Conservation (phyloP, 768 basidiomycete species). For the Suillus paluster region DNA sequence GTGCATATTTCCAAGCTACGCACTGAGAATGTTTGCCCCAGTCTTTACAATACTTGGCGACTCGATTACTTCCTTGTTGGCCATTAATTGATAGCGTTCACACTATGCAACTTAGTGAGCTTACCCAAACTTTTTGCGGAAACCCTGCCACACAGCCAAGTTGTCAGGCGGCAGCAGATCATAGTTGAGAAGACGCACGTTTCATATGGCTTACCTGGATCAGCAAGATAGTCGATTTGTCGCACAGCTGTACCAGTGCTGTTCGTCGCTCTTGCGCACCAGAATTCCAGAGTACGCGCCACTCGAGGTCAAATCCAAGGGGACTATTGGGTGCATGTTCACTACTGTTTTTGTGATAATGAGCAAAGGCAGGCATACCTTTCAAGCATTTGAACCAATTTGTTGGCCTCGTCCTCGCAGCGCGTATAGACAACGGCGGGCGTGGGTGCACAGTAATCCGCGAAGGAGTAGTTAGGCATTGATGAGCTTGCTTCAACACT, state of each 20-base stretch:
- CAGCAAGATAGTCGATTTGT: conserved; percentile 46
- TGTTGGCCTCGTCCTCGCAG: conserved; percentile 47
- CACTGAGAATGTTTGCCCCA: conserved; percentile 54
- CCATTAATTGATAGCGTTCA: not conserved
- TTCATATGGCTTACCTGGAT: conserved; percentile 54
- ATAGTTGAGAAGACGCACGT: conserved; percentile 31
- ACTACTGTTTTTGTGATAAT: too few species aligned
- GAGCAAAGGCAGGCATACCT: conserved; percentile 33
- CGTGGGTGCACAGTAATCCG: conserved; percentile 30
- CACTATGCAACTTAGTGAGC: conserved; percentile 2
- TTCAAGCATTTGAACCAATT: conserved; percentile 39
- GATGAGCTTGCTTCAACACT: conserved; percentile 8
- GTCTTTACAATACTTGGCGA: conserved; percentile 43
- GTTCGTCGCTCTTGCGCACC: conserved; percentile 40
- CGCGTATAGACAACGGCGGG: conserved; percentile 45
- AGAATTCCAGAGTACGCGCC: conserved; percentile 42
- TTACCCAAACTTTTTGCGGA: conserved; percentile 46
- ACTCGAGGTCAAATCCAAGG: conserved; percentile 57
- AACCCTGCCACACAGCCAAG: conserved; percentile 37
- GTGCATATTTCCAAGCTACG: conserved; percentile 15
- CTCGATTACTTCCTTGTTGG: conserved; percentile 49
- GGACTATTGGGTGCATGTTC: conserved; percentile 34
- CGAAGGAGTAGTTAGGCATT: conserved; percentile 43
- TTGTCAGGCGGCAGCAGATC: not conserved
- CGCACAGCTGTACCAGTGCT: conserved; percentile 52